Conservation (phyloP, 2,329 filamentous ascomycete species). For the Talaromyces amestolkiae region DNA sequence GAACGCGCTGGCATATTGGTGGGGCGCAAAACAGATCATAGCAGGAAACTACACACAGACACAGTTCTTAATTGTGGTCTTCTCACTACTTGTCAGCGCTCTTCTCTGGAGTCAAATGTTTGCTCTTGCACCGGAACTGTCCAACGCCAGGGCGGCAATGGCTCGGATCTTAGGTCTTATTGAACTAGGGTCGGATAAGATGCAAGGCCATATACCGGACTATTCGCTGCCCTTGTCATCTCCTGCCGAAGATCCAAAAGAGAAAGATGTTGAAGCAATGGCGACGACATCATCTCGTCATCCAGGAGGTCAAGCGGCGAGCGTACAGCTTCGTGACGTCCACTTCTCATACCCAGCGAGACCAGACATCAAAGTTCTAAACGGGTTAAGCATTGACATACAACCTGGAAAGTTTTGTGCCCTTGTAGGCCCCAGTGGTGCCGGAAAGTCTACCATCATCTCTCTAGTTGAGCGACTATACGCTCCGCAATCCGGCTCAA, state of each 20-base stretch:
- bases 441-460: slow-evolving; percentile 66
- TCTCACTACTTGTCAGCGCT: slow-evolving; percentile 69
- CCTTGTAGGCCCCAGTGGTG: slow-evolving; percentile 64
- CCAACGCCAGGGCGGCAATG: slow-evolving; percentile 62
- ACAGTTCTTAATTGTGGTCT: slow-evolving; percentile 71
- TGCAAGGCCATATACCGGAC: slow-evolving; percentile 25
- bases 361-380: slow-evolving; percentile 57
- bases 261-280: slow-evolving; percentile 20
- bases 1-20: slow-evolving; percentile 77
- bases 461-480: slow-evolving; percentile 57
- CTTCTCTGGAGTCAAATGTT: slow-evolving; percentile 74
- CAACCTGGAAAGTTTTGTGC: slow-evolving; percentile 61
- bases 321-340: slow-evolving; percentile 58
- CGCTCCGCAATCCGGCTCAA: slow-evolving; percentile 48
- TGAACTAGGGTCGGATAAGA: slow-evolving; percentile 36
- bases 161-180: slow-evolving; percentile 53
- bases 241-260: neutral
- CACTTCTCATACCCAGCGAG: slow-evolving; percentile 65
- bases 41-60: slow-evolving; percentile 64
- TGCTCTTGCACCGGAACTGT: slow-evolving; percentile 71
- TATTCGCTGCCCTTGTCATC: neutral
- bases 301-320: slow-evolving; percentile 23
- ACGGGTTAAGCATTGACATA: slow-evolving; percentile 57
- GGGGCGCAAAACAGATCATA: slow-evolving; percentile 69
- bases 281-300: neutral